phyloP scores from a whole-genome alignment of 371 early-diverging fungal species.

The Nematocida ironsii region DNA sequence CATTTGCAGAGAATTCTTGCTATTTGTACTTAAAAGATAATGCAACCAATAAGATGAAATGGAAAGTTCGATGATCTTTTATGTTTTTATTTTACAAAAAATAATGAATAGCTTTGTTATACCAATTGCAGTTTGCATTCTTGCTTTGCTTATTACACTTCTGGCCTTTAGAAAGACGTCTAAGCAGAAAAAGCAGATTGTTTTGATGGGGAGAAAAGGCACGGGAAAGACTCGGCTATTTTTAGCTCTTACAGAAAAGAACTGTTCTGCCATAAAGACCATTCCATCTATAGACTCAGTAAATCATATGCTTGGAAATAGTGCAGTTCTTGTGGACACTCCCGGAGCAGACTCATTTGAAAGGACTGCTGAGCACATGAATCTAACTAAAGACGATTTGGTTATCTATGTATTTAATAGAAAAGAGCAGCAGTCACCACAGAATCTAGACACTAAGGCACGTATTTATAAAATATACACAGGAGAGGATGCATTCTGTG shows the following conservation, averaged over 20 bases:
- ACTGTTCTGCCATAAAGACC: background rate
- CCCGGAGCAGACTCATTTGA: constrained; percentile 14
- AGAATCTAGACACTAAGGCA: background rate
- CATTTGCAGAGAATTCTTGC: background rate
- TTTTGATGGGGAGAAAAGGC: constrained; percentile 32
- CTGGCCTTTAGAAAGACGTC: background rate
- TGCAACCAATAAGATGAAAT: constrained; percentile 5
- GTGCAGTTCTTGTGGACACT: constrained; percentile 18
- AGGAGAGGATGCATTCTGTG: constrained; percentile 2
- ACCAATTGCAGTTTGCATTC: constrained; percentile 17
- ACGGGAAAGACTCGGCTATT: constrained; percentile 51
- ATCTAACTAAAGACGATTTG: constrained; percentile 6
- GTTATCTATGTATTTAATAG: constrained; percentile 29
- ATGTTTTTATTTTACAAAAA: constrained; percentile 20
- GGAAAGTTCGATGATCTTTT: background rate
- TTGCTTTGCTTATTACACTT: background rate
- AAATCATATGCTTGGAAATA: background rate
- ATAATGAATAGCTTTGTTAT: constrained; percentile 19
- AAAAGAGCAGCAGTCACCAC: background rate
- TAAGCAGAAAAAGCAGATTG: background rate
- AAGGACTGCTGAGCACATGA: background rate
- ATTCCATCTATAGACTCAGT: constrained; percentile 20
- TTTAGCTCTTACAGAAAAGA: constrained; percentile 6
- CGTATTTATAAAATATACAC: constrained; percentile 33
- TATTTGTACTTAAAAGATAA: background rate